These are phyloP conservation scores for Neurospora sp. DNA, from an alignment of 2,329 filamentous ascomycete species.

Conservation along the genomic window DNA sequence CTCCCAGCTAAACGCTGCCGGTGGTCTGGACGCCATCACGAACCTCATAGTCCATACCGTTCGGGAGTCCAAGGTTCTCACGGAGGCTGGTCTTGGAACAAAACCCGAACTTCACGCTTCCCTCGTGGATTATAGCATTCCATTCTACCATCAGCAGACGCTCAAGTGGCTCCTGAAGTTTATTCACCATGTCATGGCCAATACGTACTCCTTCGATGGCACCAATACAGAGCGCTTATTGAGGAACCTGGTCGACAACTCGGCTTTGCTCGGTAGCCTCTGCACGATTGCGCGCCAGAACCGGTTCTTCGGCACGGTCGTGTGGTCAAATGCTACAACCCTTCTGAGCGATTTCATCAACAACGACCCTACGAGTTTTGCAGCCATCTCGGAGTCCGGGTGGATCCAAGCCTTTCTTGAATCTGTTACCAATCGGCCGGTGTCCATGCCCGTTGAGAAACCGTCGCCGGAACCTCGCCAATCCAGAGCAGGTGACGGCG, in stretches of 20 bases:
- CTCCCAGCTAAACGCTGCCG: slow-evolving; percentile 68
- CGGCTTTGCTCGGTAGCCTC: slow-evolving; percentile 69
- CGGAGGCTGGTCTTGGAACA: slow-evolving; percentile 63
- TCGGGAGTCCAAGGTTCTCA: slow-evolving; percentile 54
- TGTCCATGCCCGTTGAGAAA: slow-evolving; percentile 26
- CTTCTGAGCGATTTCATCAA: slow-evolving; percentile 96
- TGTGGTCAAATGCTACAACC: slow-evolving; percentile 90
- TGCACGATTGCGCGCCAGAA: slow-evolving; percentile 75
- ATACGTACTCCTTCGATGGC: slow-evolving; percentile 56
- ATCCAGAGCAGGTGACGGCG: slow-evolving; percentile 10
- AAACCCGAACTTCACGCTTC: slow-evolving; percentile 60
- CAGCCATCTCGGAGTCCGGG: slow-evolving; percentile 88
- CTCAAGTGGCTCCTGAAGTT: slow-evolving; percentile 93
- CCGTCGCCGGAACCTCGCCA: slow-evolving; percentile 20
- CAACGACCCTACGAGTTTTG: slow-evolving; percentile 95
- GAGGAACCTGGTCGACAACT: slow-evolving; percentile 89
- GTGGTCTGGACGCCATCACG: slow-evolving; percentile 84
- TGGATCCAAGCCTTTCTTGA: slow-evolving; percentile 80
- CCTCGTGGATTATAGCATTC: slow-evolving; percentile 85
- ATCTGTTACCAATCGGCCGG: slow-evolving; percentile 55
- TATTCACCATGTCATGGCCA: slow-evolving; percentile 89
- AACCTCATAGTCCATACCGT: slow-evolving; percentile 76
- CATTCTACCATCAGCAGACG: slow-evolving; percentile 87
- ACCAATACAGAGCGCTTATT: slow-evolving; percentile 76
- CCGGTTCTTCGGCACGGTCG: slow-evolving; percentile 73